Conservation (phyloP, 495 filamentous ascomycete genomes). For the Neurospora sp. region DNA sequence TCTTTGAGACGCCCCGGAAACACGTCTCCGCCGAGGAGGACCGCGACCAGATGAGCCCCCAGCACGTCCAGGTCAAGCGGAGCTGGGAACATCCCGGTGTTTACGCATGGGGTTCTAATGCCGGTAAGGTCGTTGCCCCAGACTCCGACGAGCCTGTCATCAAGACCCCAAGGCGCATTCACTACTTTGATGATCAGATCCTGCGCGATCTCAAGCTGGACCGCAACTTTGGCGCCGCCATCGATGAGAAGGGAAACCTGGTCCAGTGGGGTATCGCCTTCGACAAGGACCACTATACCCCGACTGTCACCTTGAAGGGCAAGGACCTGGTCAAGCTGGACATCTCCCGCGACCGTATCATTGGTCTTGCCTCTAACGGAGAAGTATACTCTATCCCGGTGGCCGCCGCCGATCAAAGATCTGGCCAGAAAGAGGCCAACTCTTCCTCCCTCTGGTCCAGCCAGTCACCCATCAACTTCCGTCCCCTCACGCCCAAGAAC, state of each 20-base stretch:
- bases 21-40: constrained; percentile 53
- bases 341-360: constrained; percentile 70
- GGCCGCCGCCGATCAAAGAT: constrained; percentile 56
- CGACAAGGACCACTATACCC: constrained; percentile 37
- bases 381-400: constrained; percentile 78
- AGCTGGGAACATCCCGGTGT: constrained; percentile 86
- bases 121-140: constrained; percentile 73
- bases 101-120: constrained; percentile 88
- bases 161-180: constrained; percentile 68
- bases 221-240: constrained; percentile 73
- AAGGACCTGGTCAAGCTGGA: constrained; percentile 66
- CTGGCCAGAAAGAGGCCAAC: constrained; percentile 43
- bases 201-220: constrained; percentile 83
- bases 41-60: constrained; percentile 60
- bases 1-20: constrained; percentile 50
- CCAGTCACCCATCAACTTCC: constrained; percentile 49
- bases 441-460: constrained; percentile 72
- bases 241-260: constrained; percentile 79
- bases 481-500: constrained; percentile 52
- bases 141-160: constrained; percentile 65
- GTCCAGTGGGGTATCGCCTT: constrained; percentile 85
- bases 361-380: constrained; percentile 70
- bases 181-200: constrained; percentile 76
- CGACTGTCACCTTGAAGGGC: constrained; percentile 64
- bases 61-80: constrained; percentile 76